phyloP scores from a whole-genome alignment of 768 basidiomycete genomes.

The Nidularia sp. region DNA sequence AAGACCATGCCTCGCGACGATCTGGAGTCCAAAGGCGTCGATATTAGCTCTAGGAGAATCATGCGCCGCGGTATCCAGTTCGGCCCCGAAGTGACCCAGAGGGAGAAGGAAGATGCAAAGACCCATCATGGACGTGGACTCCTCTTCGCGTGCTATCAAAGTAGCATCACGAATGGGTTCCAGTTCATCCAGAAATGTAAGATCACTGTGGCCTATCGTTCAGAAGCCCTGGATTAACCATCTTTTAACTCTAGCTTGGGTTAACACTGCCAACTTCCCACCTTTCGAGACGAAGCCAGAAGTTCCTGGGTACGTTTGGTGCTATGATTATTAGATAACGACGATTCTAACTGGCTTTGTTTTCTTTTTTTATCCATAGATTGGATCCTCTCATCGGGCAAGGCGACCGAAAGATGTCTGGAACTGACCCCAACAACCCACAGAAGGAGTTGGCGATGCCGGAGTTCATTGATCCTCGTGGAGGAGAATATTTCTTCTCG shows the following conservation, averaged over 20 bases:
- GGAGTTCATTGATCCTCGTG: constrained; percentile 37
- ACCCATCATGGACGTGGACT: constrained; percentile 46
- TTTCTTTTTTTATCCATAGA: constrained; percentile 18
- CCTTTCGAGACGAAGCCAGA: constrained; percentile 13
- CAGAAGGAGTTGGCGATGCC: constrained; percentile 24
- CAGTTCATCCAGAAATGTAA: constrained; percentile 36
- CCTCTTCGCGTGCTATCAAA: constrained; percentile 32
- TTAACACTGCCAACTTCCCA: constrained; percentile 31
- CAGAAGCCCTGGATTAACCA: not conserved
- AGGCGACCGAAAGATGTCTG: constrained; percentile 17
- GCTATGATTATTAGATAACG: no score
- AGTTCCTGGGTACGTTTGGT: constrained; percentile 15
- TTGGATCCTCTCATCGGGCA: constrained; percentile 47
- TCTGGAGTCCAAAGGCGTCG: constrained; percentile 19
- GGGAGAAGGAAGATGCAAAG: constrained; percentile 27
- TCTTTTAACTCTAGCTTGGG: constrained; percentile 24
- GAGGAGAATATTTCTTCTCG: constrained; percentile 52
- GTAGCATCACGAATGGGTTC: constrained; percentile 37
- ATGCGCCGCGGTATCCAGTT: constrained; percentile 47
- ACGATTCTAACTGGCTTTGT: no score
- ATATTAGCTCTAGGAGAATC: constrained; percentile 26
- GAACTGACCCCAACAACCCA: constrained; percentile 27
- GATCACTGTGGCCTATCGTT: constrained; percentile 3
- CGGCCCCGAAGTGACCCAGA: constrained; percentile 43
- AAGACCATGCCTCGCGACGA: constrained; percentile 45